phyloP scores from a whole-genome alignment of 768 basidiomycete species.

The Boletus sp. region DNA sequence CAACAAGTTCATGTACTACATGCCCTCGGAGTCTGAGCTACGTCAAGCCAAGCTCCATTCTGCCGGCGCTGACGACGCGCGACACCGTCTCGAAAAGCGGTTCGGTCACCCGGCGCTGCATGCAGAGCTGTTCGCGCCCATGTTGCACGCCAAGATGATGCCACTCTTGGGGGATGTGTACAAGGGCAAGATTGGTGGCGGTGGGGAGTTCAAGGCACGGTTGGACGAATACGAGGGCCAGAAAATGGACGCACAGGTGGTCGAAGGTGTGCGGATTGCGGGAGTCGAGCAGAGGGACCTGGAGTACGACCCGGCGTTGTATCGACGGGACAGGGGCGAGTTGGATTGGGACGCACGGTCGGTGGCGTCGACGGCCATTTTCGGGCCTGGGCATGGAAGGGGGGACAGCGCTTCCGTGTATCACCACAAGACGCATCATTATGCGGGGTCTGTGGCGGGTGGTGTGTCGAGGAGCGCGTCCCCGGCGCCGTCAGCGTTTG shows the following conservation, averaged over 20 bases:
- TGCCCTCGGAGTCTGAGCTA: slow-evolving; percentile 79
- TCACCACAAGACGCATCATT: slow-evolving; percentile 41
- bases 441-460: slow-evolving; percentile 33
- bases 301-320: slow-evolving; percentile 78
- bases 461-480: slow-evolving; percentile 28
- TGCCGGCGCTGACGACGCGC: slow-evolving; percentile 66
- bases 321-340: slow-evolving; percentile 80
- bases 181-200: slow-evolving; percentile 62
- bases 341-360: slow-evolving; percentile 86
- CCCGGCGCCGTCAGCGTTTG: slow-evolving; percentile 48
- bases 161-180: slow-evolving; percentile 74
- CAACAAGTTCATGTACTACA: slow-evolving; percentile 74
- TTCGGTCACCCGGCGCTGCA: slow-evolving; percentile 95
- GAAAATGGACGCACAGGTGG: slow-evolving; percentile 68
- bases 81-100: slow-evolving; percentile 79
- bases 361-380: slow-evolving; percentile 56
- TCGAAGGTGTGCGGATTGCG: slow-evolving; percentile 81
- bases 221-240: slow-evolving; percentile 78
- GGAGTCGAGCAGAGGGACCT: slow-evolving; percentile 77
- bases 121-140: slow-evolving; percentile 81
- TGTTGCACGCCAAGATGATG: slow-evolving; percentile 87
- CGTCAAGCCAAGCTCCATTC: slow-evolving; percentile 73
- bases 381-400: slow-evolving; percentile 41
- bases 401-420: slow-evolving; percentile 40
- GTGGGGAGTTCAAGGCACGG: slow-evolving; percentile 45